A percentile compares a stretch with the other conserved stretches of the same genome.
Conservation (phyloP, 2,329 filamentous ascomycete species). For the Coniella lustricola region DNA sequence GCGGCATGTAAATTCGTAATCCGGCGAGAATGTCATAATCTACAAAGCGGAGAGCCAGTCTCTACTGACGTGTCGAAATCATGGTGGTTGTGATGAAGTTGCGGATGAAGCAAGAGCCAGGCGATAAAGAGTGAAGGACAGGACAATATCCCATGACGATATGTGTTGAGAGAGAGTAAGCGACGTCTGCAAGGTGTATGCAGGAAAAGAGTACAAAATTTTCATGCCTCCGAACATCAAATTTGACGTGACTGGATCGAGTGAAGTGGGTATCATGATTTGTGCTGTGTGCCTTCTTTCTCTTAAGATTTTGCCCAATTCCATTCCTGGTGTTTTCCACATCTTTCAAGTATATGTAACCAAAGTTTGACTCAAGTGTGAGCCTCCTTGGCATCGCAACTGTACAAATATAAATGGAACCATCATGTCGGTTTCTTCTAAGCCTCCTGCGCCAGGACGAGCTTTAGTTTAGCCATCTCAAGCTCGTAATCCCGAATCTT, state of each 20-base stretch:
- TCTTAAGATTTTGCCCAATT: background rate
- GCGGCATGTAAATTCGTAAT: no score
- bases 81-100: no score
- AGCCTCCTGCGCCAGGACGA: constrained; percentile 45
- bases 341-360: background rate
- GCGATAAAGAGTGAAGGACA: no score
- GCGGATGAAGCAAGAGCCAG: no score
- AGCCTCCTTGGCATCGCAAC: no score
- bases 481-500: constrained; percentile 69
- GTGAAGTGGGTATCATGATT: no score
- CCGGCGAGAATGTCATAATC: no score
- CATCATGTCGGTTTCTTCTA: constrained; percentile 3
- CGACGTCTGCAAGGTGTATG: no score
- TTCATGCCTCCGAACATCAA: background rate
- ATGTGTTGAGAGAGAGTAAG: no score
- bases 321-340: background rate
- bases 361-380: background rate
- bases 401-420: background rate
- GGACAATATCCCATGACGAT: no score
- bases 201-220: background rate
- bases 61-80: no score
- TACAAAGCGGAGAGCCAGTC: no score
- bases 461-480: constrained; percentile 66
- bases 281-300: background rate
- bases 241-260: background rate